Conservation (phyloP, 2,329 filamentous ascomycete species). For the Dactylellina haptotyla region DNA sequence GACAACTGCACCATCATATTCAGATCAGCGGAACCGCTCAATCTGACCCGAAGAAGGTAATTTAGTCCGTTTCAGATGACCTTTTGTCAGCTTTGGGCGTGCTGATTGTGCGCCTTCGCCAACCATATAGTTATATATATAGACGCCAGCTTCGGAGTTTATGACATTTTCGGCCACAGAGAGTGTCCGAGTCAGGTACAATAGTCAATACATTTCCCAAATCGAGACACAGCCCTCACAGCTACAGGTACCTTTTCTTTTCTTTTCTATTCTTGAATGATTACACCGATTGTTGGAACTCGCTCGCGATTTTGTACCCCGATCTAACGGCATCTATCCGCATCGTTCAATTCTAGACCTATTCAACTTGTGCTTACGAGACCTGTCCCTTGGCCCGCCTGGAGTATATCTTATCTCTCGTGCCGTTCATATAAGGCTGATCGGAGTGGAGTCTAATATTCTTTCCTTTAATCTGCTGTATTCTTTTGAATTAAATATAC, state of each 20-base stretch:
- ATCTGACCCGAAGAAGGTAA: conserved; percentile 44
- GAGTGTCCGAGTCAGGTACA: no score
- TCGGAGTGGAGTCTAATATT: background rate
- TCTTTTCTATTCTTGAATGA: background rate
- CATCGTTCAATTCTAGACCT: background rate
- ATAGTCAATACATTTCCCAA: no score
- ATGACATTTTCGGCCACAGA: no score
- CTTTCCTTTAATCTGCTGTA: background rate
- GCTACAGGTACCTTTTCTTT: no score
- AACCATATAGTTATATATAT: background rate
- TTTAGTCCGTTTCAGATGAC: conserved; percentile 13
- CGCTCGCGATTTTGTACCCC: background rate
- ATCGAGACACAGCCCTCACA: no score
- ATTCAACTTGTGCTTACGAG: background rate
- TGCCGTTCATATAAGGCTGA: conserved; percentile 40
- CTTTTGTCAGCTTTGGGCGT: background rate
- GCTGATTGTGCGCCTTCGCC: background rate
- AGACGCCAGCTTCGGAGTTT: background rate
- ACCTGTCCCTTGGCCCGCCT: background rate
- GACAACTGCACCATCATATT: conserved; percentile 25
- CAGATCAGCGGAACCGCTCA: conserved; percentile 39
- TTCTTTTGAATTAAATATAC: background rate
- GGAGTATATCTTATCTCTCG: background rate
- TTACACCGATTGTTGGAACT: conserved; percentile 3
- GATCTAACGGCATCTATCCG: conserved; percentile 14